phyloP scores from a whole-genome alignment of 1,284 basidiomycete genomes.

The Sporisorium graminicola region DNA sequence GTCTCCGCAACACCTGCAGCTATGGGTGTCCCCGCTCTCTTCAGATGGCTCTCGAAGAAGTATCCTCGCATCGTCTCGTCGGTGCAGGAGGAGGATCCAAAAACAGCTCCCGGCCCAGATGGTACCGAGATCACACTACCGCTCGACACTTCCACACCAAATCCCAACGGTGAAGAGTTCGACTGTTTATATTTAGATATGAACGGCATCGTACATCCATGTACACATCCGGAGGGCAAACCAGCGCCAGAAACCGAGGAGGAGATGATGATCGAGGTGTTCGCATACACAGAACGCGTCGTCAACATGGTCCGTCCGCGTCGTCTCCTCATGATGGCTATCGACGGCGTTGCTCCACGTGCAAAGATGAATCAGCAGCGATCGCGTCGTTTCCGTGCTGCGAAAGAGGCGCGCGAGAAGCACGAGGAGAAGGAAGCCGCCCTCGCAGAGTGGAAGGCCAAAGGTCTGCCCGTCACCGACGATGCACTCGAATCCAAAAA shows the following conservation, averaged over 20 bases:
- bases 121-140: slow-evolving; percentile 81
- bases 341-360: slow-evolving; percentile 96
- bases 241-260: slow-evolving; percentile 92
- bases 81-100: slow-evolving; percentile 67
- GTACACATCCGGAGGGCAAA: slow-evolving; percentile 97
- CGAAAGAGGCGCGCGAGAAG: slow-evolving; percentile 94
- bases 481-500: slow-evolving; percentile 81
- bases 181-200: slow-evolving; percentile 88
- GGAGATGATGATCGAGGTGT: slow-evolving; percentile 99
- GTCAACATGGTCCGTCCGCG: slow-evolving; percentile 97
- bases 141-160: slow-evolving; percentile 83
- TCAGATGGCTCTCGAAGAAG: slow-evolving; percentile 70
- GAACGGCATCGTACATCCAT: slow-evolving; percentile 84
- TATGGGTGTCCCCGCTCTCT: slow-evolving; percentile 68
- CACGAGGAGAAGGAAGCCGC: slow-evolving; percentile 85
- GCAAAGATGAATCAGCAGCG: slow-evolving; percentile 99
- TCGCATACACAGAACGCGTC: slow-evolving; percentile 95
- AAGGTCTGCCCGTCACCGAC: slow-evolving; percentile 89
- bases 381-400: slow-evolving; percentile 91
- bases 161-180: slow-evolving; percentile 96
- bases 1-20: not conserved
- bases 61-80: slow-evolving; percentile 69
- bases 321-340: slow-evolving; percentile 97
- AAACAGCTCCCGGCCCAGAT: slow-evolving; percentile 70
- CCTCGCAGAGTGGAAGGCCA: slow-evolving; percentile 85